Conservation (phyloP, 805 yeast genomes). For the Yarrowia bubula region DNA sequence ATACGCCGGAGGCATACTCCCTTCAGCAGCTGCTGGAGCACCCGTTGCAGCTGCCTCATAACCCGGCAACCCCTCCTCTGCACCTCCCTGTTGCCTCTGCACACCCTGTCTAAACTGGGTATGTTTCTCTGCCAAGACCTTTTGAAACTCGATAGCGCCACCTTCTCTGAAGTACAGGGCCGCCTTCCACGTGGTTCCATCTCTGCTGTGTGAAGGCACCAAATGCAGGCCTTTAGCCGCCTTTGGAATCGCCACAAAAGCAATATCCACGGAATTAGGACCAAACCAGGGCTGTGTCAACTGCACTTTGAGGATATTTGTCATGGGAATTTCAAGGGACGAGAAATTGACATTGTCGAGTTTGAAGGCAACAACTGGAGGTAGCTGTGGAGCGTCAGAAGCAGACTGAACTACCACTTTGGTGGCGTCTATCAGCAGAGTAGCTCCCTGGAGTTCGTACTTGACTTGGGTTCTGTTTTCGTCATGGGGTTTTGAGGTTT, state of each 20-base stretch:
- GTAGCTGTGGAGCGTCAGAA: not conserved
- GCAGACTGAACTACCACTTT: not conserved
- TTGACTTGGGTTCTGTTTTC: not conserved
- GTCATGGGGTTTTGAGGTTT: conserved; percentile 13
- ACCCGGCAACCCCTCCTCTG: not conserved
- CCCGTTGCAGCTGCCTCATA: not conserved
- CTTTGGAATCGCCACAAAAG: conserved; percentile 20
- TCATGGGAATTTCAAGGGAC: conserved; percentile 32
- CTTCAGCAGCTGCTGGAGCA: no score
- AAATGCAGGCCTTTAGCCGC: not conserved
- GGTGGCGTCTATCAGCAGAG: not conserved
- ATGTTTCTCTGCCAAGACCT: not conserved
- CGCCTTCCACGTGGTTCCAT: conserved; percentile 20
- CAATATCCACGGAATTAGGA: conserved; percentile 34
- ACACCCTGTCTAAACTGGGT: not conserved
- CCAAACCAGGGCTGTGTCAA: conserved; percentile 42
- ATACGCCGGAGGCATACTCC: no score
- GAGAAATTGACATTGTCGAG: conserved; percentile 30
- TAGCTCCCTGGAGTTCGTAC: not conserved
- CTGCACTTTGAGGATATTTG: conserved; percentile 30
- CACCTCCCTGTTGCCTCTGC: not conserved
- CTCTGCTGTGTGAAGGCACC: not conserved
- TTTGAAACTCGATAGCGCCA: conserved; percentile 23
- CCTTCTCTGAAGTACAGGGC: not conserved
- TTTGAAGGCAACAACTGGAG: conserved; percentile 6